Percentiles rank a stretch among this genome's conserved stretches.
phyloP scores from a whole-genome alignment of 148 eudicot species.

The Polygonum maritimum region DNA sequence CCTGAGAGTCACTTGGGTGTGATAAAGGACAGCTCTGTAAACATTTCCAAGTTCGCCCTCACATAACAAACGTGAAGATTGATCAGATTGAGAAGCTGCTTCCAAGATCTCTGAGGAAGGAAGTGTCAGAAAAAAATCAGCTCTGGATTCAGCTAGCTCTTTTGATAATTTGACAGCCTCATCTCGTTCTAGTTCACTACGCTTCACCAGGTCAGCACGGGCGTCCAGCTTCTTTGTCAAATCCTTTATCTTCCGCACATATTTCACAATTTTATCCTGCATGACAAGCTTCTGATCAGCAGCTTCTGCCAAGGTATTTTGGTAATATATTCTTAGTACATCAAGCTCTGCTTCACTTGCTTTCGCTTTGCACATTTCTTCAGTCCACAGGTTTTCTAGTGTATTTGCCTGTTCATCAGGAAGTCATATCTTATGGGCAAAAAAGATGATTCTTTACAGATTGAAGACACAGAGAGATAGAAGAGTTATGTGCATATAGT shows the following conservation, averaged over 20 bases:
- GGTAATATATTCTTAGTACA: conserved; percentile 14
- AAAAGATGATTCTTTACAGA: neutral
- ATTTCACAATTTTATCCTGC: conserved; percentile 19
- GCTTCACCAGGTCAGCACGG: conserved; percentile 21
- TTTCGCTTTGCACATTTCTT: conserved; percentile 11
- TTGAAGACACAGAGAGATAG: neutral
- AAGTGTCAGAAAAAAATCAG: neutral
- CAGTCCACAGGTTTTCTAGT: neutral
- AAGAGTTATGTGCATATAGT: neutral
- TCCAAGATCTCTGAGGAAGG: conserved; percentile 2
- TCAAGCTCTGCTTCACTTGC: conserved; percentile 23
- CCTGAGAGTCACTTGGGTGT: conserved; percentile 60
- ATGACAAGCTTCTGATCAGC: conserved; percentile 17
- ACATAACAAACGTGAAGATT: neutral
- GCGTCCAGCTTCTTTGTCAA: conserved; percentile 23
- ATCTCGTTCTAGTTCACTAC: conserved; percentile 26
- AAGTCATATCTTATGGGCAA: neutral
- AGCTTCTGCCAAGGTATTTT: conserved; percentile 22
- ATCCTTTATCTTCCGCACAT: conserved; percentile 20
- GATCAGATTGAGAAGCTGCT: neutral
- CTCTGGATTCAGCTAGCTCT: neutral
- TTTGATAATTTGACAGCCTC: neutral
- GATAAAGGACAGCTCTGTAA: conserved; percentile 25
- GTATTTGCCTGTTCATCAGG: neutral
- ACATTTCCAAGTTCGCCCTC: conserved; percentile 20